Evolutionary conservation across 371 early-diverging fungal species (phyloP).

Genomic region (Nosema muscidifuracis): DNA sequence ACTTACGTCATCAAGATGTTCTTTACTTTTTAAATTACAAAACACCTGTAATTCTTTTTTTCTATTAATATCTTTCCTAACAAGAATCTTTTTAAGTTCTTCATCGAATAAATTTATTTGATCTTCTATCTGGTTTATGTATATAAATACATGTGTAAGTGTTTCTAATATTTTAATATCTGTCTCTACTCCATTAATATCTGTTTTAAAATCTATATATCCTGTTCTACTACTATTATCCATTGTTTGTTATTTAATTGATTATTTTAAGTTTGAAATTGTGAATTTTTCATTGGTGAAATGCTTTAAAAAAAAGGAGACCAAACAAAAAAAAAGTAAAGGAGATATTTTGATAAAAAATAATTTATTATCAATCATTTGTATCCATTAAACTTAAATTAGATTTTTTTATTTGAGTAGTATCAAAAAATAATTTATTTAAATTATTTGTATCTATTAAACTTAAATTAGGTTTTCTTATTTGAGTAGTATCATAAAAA

Average conservation of each 20-base stretch:
- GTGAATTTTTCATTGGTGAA: too few relatives aligned
- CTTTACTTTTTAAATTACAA: constrained; percentile 40
- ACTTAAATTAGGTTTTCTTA: too few relatives aligned
- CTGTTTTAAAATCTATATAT: constrained; percentile 42
- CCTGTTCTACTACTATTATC: constrained; percentile 44
- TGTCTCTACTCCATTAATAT: constrained; percentile 26
- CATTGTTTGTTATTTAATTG: too few relatives aligned
- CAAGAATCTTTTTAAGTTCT: constrained; percentile 22
- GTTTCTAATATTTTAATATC: constrained; percentile 46
- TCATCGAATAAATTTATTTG: constrained; percentile 49
- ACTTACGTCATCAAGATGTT: constrained; percentile 31
- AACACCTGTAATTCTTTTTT: constrained; percentile 35
- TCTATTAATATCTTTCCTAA: constrained; percentile 2
- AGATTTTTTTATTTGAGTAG: too few relatives aligned
- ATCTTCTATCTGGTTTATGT: constrained; percentile 37
- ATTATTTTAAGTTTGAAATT: too few relatives aligned
- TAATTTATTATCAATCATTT: background rate
- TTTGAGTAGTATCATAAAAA: too few relatives aligned
- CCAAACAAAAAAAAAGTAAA: too few relatives aligned
- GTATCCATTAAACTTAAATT: too few relatives aligned
- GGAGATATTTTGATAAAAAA: too few relatives aligned
- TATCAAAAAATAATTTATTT: too few relatives aligned
- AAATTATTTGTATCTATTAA: too few relatives aligned
- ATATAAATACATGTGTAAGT: constrained; percentile 48
- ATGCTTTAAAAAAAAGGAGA: too few relatives aligned